A percentile compares a stretch with the other conserved stretches of the same genome.
These are phyloP conservation scores for Aphanocladium album DNA, from an alignment of 2,329 filamentous ascomycete species.

Conservation along the genomic window DNA sequence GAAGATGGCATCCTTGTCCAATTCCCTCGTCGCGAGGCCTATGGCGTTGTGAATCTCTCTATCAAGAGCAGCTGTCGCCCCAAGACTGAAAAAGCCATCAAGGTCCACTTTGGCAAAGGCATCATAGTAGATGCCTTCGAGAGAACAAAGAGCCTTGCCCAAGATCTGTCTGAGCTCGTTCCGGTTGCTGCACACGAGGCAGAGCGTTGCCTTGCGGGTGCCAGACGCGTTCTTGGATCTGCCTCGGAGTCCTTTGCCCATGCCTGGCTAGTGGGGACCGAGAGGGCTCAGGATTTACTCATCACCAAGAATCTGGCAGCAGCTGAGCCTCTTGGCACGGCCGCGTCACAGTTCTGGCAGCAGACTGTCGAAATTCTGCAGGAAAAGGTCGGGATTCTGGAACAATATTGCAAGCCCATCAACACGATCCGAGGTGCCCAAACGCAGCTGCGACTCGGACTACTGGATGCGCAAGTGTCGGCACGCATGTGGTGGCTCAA, in stretches of 20 bases:
- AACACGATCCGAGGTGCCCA: constrained; percentile 17
- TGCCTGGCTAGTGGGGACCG: not conserved
- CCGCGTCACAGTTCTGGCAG: not conserved
- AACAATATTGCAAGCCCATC: constrained; percentile 18
- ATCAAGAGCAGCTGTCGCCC: constrained; percentile 55
- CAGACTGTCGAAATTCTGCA: not conserved
- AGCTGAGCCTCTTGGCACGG: not conserved
- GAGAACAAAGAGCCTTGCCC: constrained; percentile 38
- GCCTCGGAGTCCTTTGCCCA: constrained; percentile 25
- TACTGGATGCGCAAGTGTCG: constrained; percentile 50
- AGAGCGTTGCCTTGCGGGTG: constrained; percentile 32
- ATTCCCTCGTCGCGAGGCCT: constrained; percentile 48
- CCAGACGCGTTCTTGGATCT: constrained; percentile 26
- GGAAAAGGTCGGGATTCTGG: not conserved
- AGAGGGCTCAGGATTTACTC: not conserved
- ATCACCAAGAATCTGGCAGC: not conserved
- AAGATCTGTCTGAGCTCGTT: constrained; percentile 35
- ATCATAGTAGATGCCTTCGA: constrained; percentile 41
- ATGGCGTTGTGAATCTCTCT: constrained; percentile 53
- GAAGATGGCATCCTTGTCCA: constrained; percentile 49
- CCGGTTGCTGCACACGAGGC: constrained; percentile 36
- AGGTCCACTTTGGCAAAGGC: constrained; percentile 53
- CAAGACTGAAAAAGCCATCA: constrained; percentile 56
- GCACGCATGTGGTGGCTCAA: constrained; percentile 55
- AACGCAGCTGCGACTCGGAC: constrained; percentile 37